phyloP scores from a whole-genome alignment of 176 grass and related monocot species.

The Panicum miliaceum region DNA sequence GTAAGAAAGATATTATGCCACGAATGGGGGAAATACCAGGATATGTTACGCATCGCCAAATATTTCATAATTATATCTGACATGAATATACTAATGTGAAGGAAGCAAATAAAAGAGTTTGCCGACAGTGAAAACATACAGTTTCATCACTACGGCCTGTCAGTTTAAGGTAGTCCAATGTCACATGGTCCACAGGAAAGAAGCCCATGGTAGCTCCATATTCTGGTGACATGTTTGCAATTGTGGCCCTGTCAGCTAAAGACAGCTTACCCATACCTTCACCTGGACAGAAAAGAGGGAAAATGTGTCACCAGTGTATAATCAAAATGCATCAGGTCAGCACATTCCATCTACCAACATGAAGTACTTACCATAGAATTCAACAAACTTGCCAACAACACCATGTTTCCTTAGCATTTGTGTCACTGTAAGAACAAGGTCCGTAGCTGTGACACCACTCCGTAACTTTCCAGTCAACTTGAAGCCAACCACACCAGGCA shows the following conservation, averaged over 20 bases:
- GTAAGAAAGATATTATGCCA: background rate
- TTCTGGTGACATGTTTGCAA: slow-evolving; percentile 98
- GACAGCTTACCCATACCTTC: slow-evolving; percentile 92
- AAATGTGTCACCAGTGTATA: slow-evolving; percentile 14
- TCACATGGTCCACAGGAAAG: slow-evolving; percentile 96
- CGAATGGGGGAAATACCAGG: background rate
- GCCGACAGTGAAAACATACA: slow-evolving; percentile 45
- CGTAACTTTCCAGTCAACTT: slow-evolving; percentile 73
- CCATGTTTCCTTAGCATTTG: slow-evolving; percentile 95
- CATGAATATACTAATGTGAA: slow-evolving; percentile 13
- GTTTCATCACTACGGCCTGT: slow-evolving; percentile 89
- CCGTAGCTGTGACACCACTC: slow-evolving; percentile 83
- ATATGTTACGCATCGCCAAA: slow-evolving; percentile 7
- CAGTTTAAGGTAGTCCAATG: slow-evolving; percentile 92
- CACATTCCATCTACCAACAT: slow-evolving; percentile 20
- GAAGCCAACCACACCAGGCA: slow-evolving; percentile 93
- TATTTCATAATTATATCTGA: slow-evolving; percentile 24
- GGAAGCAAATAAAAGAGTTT: slow-evolving; percentile 20
- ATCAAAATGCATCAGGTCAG: background rate
- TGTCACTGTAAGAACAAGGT: slow-evolving; percentile 92
- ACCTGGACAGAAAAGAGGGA: slow-evolving; percentile 52
- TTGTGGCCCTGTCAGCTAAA: slow-evolving; percentile 92
- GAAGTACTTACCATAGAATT: slow-evolving; percentile 73
- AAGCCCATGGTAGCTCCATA: slow-evolving; percentile 99
- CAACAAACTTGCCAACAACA: slow-evolving; percentile 95